phyloP scores from a whole-genome alignment of 257 asterid genomes.

The Primulina tabacum region DNA sequence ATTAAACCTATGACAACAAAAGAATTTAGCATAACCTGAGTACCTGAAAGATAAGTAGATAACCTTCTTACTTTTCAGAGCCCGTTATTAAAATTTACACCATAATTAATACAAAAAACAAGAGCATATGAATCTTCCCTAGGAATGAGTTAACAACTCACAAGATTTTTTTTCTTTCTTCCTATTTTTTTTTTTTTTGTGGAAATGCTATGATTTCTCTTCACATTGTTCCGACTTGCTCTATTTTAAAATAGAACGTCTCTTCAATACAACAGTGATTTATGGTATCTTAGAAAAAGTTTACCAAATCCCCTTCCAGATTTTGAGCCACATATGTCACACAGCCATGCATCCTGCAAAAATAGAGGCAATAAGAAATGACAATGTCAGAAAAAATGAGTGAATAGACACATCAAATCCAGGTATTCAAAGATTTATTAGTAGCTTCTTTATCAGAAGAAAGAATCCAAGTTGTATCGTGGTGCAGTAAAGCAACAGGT shows the following conservation, averaged over 20 bases:
- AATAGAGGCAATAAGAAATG: constrained; percentile 24
- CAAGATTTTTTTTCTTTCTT: too few relatives aligned
- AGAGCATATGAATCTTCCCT: not conserved
- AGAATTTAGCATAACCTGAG: not conserved
- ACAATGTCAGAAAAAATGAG: not conserved
- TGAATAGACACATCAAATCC: constrained; percentile 2
- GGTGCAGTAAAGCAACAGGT: not conserved
- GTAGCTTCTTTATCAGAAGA: constrained; percentile 7
- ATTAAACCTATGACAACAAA: not conserved
- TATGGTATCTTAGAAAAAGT: constrained; percentile 26
- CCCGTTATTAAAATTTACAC: not conserved
- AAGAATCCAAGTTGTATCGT: not conserved
- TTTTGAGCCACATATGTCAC: constrained; percentile 93
- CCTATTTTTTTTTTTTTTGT: not conserved
- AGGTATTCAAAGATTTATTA: not conserved
- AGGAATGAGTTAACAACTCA: not conserved
- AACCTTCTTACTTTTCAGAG: not conserved
- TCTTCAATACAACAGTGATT: constrained; percentile 10
- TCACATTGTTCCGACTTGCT: not conserved
- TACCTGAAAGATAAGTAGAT: not conserved
- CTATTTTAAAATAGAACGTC: not conserved
- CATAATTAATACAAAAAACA: too few relatives aligned
- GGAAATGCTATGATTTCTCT: not conserved
- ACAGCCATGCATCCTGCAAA: constrained; percentile 91
- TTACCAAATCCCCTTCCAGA: constrained; percentile 99